phyloP scores from a whole-genome alignment of 805 yeast species.

The Starmerella bacillaris region DNA sequence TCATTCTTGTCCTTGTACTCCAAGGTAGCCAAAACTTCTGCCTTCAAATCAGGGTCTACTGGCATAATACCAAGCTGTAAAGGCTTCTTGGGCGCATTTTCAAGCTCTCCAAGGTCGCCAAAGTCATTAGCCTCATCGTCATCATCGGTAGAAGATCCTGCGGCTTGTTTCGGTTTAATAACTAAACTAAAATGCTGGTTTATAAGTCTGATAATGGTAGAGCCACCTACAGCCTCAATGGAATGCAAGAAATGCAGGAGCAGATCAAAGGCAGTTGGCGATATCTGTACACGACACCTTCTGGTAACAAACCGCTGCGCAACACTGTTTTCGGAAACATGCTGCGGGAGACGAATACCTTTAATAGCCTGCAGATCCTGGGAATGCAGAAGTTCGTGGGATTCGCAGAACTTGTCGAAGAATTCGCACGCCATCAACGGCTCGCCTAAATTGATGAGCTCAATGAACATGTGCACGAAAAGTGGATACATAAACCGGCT shows the following conservation, averaged over 20 bases:
- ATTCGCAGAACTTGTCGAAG: slow-evolving; percentile 54
- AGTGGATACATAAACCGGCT: slow-evolving; percentile 73
- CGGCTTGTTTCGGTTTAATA: slow-evolving; percentile 10
- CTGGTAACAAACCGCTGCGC: slow-evolving; percentile 58
- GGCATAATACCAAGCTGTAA: slow-evolving; percentile 75
- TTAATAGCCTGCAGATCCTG: slow-evolving; percentile 55
- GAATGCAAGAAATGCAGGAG: slow-evolving; percentile 76
- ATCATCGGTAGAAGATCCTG: slow-evolving; percentile 7
- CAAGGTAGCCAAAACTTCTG: slow-evolving; percentile 71
- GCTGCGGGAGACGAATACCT: slow-evolving; percentile 62
- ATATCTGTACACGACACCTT: slow-evolving; percentile 56
- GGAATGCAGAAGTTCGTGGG: slow-evolving; percentile 60
- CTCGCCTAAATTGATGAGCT: slow-evolving; percentile 49
- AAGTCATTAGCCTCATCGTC: slow-evolving; percentile 7
- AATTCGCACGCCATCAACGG: slow-evolving; percentile 46
- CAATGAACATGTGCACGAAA: slow-evolving; percentile 76
- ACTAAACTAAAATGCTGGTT: slow-evolving; percentile 53
- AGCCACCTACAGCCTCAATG: slow-evolving; percentile 82
- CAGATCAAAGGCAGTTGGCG: slow-evolving; percentile 70
- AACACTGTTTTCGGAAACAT: slow-evolving; percentile 61
- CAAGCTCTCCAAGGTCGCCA: slow-evolving; percentile 9
- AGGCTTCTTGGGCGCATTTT: slow-evolving; percentile 15
- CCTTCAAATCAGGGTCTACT: slow-evolving; percentile 62
- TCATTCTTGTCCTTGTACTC: slow-evolving; percentile 47
- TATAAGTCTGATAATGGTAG: slow-evolving; percentile 63